phyloP scores from a whole-genome alignment of 345 rosid species.

The Citrus glauca region DNA sequence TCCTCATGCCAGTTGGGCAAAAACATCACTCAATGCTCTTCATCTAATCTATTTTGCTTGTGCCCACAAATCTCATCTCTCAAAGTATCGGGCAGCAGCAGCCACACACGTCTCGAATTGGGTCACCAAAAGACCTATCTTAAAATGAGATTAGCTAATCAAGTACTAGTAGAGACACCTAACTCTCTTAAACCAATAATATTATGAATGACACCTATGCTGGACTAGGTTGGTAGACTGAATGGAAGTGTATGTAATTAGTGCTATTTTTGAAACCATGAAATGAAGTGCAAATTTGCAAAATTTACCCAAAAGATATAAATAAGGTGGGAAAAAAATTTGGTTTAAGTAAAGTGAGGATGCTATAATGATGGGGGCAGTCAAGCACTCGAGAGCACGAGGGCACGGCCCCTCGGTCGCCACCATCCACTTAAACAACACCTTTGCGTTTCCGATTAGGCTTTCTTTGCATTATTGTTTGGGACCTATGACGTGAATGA shows the following conservation, averaged over 20 bases:
- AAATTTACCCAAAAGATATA: conserved; percentile 12
- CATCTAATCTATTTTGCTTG: not conserved
- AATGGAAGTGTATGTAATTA: too few relatives aligned
- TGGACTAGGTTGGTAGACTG: too few relatives aligned
- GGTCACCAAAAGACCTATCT: not conserved
- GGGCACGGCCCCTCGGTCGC: conserved; percentile 21
- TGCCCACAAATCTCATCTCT: not conserved
- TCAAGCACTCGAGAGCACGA: conserved; percentile 36
- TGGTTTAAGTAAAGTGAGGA: conserved; percentile 11
- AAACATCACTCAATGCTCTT: not conserved
- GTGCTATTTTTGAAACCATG: not conserved
- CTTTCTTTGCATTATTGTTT: conserved; percentile 14
- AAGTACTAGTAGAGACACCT: not conserved
- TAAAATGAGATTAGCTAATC: not conserved
- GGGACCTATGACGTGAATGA: conserved; percentile 23
- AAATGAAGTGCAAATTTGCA: not conserved
- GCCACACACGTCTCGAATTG: not conserved
- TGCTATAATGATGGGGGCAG: conserved; percentile 32
- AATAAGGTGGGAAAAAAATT: not conserved
- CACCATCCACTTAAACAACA: conserved; percentile 16
- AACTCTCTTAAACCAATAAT: not conserved
- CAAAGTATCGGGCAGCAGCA: not conserved
- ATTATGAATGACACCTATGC: not conserved
- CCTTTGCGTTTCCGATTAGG: conserved; percentile 23
- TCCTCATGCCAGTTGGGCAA: conserved; percentile 16